Evolutionary conservation across 257 asterid genomes (phyloP).

Genomic region (Apocynum venetum): DNA sequence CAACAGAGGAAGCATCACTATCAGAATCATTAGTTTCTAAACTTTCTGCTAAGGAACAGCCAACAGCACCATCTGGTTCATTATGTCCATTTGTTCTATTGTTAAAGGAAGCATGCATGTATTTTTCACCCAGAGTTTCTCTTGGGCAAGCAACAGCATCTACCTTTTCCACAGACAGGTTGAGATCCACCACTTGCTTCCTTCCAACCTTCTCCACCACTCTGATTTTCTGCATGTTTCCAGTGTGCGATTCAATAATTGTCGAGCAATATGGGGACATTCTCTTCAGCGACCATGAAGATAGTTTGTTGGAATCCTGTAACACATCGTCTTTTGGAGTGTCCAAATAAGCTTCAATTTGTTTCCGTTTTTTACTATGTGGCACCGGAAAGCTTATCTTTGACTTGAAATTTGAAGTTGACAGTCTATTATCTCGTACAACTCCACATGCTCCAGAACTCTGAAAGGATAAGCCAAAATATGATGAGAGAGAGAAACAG

Average conservation of each 20-base stretch:
- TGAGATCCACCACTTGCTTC: slow-evolving; percentile 29
- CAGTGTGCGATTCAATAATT: slow-evolving; percentile 36
- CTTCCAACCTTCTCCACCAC: slow-evolving; percentile 41
- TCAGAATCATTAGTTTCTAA: slow-evolving; percentile 40
- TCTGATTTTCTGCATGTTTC: slow-evolving; percentile 35
- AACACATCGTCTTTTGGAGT: slow-evolving; percentile 18
- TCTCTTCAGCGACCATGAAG: slow-evolving; percentile 55
- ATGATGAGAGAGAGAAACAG: neutral
- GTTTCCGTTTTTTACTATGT: slow-evolving; percentile 27
- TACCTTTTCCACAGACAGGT: slow-evolving; percentile 48
- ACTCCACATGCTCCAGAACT: slow-evolving; percentile 34
- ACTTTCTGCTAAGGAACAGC: slow-evolving; percentile 29
- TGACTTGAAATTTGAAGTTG: slow-evolving; percentile 33
- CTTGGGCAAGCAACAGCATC: slow-evolving; percentile 64
- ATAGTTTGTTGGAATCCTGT: slow-evolving; percentile 32
- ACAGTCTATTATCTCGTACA: slow-evolving; percentile 34
- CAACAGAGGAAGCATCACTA: slow-evolving; percentile 68
- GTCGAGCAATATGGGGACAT: slow-evolving; percentile 43
- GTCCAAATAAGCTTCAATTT: slow-evolving; percentile 20
- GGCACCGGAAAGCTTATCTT: slow-evolving; percentile 30
- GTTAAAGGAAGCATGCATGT: slow-evolving; percentile 46
- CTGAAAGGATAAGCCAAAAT: slow-evolving; percentile 31
- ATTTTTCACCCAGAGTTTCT: slow-evolving; percentile 43
- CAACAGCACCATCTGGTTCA: slow-evolving; percentile 34
- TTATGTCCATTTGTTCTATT: slow-evolving; percentile 42